phyloP scores from a whole-genome alignment of 495 filamentous ascomycete species.

The Podospora pseudopauciseta region DNA sequence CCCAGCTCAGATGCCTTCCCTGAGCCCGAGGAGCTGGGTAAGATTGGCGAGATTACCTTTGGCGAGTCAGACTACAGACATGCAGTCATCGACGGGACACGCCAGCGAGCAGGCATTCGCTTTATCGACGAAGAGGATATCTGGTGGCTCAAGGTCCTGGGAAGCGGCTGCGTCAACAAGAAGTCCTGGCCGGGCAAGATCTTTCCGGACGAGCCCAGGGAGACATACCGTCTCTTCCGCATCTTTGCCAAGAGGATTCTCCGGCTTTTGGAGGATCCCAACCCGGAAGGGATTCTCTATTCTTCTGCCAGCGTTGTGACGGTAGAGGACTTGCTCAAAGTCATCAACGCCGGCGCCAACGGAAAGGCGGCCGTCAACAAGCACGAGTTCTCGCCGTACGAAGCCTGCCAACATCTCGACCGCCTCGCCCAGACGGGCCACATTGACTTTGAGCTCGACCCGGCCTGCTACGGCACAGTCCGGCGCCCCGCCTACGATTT shows the following conservation, averaged over 20 bases:
- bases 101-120: not conserved
- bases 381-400: conserved; percentile 21
- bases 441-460: conserved; percentile 24
- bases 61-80: not conserved
- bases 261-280: conserved; percentile 28
- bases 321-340: conserved; percentile 28
- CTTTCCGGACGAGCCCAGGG: conserved; percentile 10
- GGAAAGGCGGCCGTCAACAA: conserved; percentile 17
- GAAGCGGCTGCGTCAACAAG: conserved; percentile 18
- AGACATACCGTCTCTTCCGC: conserved; percentile 26
- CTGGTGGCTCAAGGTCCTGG: conserved; percentile 26
- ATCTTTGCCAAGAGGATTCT: conserved; percentile 31
- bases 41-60: not conserved
- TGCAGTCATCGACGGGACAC: conserved; percentile 7
- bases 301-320: conserved; percentile 11
- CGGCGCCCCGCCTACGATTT: conserved; percentile 14
- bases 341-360: conserved; percentile 24
- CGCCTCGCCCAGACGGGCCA: conserved; percentile 20
- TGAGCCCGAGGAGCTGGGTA: not conserved
- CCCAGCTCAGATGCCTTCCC: not conserved
- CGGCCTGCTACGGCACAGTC: conserved; percentile 27
- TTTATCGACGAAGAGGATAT: conserved; percentile 20
- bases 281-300: conserved; percentile 23
- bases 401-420: conserved; percentile 31
- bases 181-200: conserved; percentile 18